Evolutionary conservation across 1,139 yeast genomes (phyloP).

Genomic region (Candida frijolesensis): DNA sequence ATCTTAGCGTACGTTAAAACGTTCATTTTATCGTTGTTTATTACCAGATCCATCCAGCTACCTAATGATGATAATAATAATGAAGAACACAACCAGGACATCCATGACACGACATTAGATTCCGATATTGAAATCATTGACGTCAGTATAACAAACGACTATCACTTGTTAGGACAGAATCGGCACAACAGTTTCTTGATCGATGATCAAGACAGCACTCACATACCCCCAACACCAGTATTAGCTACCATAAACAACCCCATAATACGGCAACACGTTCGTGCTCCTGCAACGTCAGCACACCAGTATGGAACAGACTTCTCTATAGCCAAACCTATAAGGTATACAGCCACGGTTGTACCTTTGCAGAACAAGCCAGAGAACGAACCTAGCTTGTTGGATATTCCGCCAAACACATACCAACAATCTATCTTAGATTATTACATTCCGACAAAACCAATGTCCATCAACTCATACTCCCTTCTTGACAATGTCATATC

Average conservation of each 20-base stretch:
- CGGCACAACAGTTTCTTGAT: slow-evolving; percentile 1
- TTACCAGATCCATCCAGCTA: neutral
- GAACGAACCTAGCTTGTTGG: slow-evolving; percentile 3
- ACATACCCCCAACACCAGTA: neutral
- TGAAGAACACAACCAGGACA: neutral
- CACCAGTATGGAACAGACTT: slow-evolving; percentile 18
- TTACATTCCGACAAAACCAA: slow-evolving; percentile 21
- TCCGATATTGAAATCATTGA: slow-evolving; percentile 15
- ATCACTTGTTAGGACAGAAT: slow-evolving; percentile 10
- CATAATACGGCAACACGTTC: too few species aligned
- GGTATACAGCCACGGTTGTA: too few species aligned
- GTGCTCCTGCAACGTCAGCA: too few species aligned
- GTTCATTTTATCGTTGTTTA: slow-evolving; percentile 1
- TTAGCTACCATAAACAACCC: too few species aligned
- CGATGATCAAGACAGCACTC: slow-evolving; percentile 7
- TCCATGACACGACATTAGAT: neutral
- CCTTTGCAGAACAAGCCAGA: too few species aligned
- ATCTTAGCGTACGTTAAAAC: neutral
- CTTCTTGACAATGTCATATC: slow-evolving; percentile 21
- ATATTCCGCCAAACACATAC: slow-evolving; percentile 12
- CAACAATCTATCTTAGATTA: slow-evolving; percentile 21
- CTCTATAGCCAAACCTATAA: slow-evolving; percentile 13
- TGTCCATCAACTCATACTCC: slow-evolving; percentile 19
- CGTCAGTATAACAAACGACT: slow-evolving; percentile 15
- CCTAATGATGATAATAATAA: neutral